Evolutionary conservation across 1,139 yeast genomes (phyloP).

Genomic region (Spathaspora sp.): DNA sequence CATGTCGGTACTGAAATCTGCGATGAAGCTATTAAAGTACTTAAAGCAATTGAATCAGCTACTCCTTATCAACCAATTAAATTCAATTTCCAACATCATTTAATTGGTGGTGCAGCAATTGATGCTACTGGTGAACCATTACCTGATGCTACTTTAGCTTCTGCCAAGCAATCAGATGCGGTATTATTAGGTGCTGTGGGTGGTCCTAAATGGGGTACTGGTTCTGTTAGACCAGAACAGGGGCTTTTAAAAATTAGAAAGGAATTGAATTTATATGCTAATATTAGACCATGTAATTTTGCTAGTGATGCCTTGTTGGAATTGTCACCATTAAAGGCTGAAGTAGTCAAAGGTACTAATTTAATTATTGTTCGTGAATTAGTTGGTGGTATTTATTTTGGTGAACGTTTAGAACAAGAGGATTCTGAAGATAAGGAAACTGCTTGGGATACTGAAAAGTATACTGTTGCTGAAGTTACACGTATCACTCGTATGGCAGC

Average conservation of each 20-base stretch:
- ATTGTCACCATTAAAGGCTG: slow-evolving; percentile 82
- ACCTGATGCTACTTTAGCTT: slow-evolving; percentile 81
- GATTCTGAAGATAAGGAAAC: slow-evolving; percentile 61
- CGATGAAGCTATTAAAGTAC: slow-evolving; percentile 87
- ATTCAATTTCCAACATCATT: slow-evolving; percentile 76
- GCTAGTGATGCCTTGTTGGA: slow-evolving; percentile 83
- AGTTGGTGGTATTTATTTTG: slow-evolving; percentile 97
- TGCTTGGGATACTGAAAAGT: slow-evolving; percentile 94
- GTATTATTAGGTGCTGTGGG: slow-evolving; percentile 97
- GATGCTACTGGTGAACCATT: slow-evolving; percentile 94
- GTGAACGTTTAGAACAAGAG: slow-evolving; percentile 89
- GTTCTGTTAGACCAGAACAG: slow-evolving; percentile 92
- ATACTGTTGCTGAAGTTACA: slow-evolving; percentile 85
- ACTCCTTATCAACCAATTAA: slow-evolving; percentile 55
- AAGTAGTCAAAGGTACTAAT: slow-evolving; percentile 85
- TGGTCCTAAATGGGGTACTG: slow-evolving; percentile 99
- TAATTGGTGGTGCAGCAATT: slow-evolving; percentile 97
- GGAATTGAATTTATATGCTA: slow-evolving; percentile 91
- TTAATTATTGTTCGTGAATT: slow-evolving; percentile 92
- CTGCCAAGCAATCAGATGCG: slow-evolving; percentile 90
- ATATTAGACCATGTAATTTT: slow-evolving; percentile 94
- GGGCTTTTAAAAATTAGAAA: slow-evolving; percentile 92
- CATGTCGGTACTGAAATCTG: slow-evolving; percentile 93
- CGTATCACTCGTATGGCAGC: slow-evolving; percentile 98
- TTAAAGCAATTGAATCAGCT: slow-evolving; percentile 68